These are phyloP conservation scores for Claviceps digitariae DNA, from an alignment of 2,329 filamentous ascomycete species.

Conservation along the genomic window DNA sequence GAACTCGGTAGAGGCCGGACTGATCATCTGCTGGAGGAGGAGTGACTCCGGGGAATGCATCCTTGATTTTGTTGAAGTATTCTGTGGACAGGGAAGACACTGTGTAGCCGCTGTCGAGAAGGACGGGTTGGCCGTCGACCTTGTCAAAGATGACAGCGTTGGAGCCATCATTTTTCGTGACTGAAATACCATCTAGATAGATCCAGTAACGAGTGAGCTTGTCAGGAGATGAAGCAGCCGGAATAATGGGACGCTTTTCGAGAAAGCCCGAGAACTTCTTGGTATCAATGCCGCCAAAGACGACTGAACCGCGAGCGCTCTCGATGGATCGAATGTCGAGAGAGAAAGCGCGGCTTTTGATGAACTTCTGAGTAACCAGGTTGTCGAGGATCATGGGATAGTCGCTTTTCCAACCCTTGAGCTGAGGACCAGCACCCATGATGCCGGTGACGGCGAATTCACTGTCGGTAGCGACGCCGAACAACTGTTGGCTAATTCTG, in stretches of 20 bases:
- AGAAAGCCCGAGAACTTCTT: conserved; percentile 41
- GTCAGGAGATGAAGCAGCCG: conserved; percentile 22
- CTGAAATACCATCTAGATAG: conserved; percentile 22
- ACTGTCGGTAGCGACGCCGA: conserved; percentile 23
- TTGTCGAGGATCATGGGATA: conserved; percentile 24
- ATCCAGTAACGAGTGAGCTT: conserved; percentile 28
- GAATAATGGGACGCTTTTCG: conserved; percentile 41
- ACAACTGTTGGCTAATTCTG: conserved; percentile 20
- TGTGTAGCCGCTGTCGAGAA: conserved; percentile 55
- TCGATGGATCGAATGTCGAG: conserved; percentile 20
- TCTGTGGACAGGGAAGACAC: conserved; percentile 50
- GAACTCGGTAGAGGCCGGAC: conserved; percentile 34
- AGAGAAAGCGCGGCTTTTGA: conserved; percentile 23
- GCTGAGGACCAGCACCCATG: conserved; percentile 21
- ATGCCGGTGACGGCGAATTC: conserved; percentile 18
- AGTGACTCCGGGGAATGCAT: conserved; percentile 21
- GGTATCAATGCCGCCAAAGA: conserved; percentile 45
- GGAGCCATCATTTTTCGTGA: conserved; percentile 20
- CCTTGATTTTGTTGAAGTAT: conserved; percentile 32
- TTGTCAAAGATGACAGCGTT: conserved; percentile 30
- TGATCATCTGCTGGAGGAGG: conserved; percentile 7
- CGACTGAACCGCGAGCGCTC: conserved; percentile 18
- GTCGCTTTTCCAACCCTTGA: conserved; percentile 19
- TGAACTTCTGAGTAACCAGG: conserved; percentile 20
- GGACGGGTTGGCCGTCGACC: conserved; percentile 27